Evolutionary conservation across 345 rosid genomes (phyloP), one percentile per base, ranked within the genome.

Genomic region (Pugionium cornutum): DNA sequence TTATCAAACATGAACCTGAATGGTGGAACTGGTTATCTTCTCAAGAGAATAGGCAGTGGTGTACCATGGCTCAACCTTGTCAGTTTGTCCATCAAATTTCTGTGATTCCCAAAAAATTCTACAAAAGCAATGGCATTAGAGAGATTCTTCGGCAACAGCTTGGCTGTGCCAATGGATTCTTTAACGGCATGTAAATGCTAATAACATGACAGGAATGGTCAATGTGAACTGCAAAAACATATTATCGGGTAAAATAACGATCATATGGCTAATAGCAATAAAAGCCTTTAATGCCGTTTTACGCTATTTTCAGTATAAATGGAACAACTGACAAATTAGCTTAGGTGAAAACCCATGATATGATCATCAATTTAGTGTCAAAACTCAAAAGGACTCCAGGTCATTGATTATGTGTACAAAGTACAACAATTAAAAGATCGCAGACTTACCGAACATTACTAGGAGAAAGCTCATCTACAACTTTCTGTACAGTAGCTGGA

Each of bases 31-130:
- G 1, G 68, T 76, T 67, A 87, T 70, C 75, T 76, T 82, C 78
- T 84, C 92, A 48, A 87, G 55, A 37, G 83, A 78, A 75, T 87
- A 87, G 57, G 89, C 79, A 43, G 97, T 92, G 69, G 84, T 82
- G 73, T 89, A 92, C 95, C 96, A 92, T 62, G 97, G 97, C 80
- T 92, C 97, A 62, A 73, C 83, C 87, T 69, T 80, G 64, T 83
- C 81, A 34, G 94, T 83, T 37, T 74, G 60, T 43, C 86, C 95
- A 76, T 87, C 95, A 83, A 92, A 92, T 52, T 79, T 81, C 71
- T 89, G 79, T n/a, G 98, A 92, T 63, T 81, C 83, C 95, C 98
- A 92, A 69, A 92, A 89, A 72, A 92, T 83, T 72, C 95, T 92
- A 76, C 56, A 53, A 53, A 64, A n/a, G 9, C 8, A 58, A 43